Conservation (phyloP, 73 alveolate species). For the Paramecium tetraurelia region DNA sequence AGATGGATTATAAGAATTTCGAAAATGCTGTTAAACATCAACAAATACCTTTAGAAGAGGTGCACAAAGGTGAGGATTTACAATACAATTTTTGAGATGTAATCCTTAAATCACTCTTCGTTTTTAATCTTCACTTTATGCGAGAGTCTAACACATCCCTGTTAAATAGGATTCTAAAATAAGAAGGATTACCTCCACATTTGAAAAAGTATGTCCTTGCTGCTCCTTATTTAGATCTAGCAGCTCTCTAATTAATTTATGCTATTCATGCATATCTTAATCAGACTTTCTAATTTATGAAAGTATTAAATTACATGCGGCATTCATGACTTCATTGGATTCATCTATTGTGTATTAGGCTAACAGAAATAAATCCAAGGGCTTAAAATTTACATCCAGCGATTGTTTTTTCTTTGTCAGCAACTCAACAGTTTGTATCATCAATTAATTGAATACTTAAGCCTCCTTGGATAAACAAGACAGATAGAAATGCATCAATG, state of each 20-base stretch:
- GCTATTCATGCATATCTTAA: background rate
- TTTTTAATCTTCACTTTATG: background rate
- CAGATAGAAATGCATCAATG: background rate
- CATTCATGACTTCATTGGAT: constrained; percentile 57
- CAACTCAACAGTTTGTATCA: constrained; percentile 49
- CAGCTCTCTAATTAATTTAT: background rate
- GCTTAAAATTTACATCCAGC: constrained; percentile 27
- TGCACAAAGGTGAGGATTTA: constrained; percentile 44
- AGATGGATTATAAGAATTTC: background rate
- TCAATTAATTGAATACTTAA: background rate
- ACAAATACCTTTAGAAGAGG: constrained; percentile 18
- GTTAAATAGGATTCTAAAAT: constrained; percentile 6
- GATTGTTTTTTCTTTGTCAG: constrained; percentile 40
- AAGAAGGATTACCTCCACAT: background rate
- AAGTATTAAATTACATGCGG: constrained; percentile 55
- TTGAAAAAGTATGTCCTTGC: background rate
- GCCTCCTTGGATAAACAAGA: background rate
- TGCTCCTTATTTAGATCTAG: background rate
- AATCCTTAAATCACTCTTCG: background rate
- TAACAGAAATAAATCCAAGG: constrained; percentile 1
- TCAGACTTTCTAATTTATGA: background rate
- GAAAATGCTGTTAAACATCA: constrained; percentile 4
- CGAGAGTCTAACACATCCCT: background rate
- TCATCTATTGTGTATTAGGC: constrained; percentile 49
- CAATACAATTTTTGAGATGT: background rate